Conservation (phyloP, 345 rosid genomes). For the Limnanthes douglasii region DNA sequence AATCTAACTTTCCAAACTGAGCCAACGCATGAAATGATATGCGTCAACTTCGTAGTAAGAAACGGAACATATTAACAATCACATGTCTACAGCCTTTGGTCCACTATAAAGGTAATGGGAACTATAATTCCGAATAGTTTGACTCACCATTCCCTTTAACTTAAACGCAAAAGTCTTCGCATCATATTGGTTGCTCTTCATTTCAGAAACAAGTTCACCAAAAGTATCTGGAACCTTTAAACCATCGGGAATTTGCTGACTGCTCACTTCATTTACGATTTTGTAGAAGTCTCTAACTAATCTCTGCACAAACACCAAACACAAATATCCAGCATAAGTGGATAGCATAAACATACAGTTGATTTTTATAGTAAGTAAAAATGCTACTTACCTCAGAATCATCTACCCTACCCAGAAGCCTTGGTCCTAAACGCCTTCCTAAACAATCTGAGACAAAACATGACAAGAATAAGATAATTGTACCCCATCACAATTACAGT, state of each 20-base stretch:
- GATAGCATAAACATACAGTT: slow-evolving; percentile 6
- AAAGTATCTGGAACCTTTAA: slow-evolving; percentile 80
- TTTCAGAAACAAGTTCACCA: slow-evolving; percentile 70
- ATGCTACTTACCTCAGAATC: slow-evolving; percentile 67
- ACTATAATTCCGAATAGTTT: slow-evolving; percentile 2
- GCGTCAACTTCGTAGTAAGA: too few species aligned
- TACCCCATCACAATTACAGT: slow-evolving; percentile 6
- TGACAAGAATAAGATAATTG: too few species aligned
- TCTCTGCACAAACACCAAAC: slow-evolving; percentile 41
- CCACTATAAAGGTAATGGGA: too few species aligned
- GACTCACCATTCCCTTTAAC: slow-evolving; percentile 78
- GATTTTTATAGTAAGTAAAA: background rate
- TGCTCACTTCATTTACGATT: slow-evolving; percentile 72
- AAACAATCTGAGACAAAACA: slow-evolving; percentile 64
- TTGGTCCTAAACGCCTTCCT: slow-evolving; percentile 97
- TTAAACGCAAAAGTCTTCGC: slow-evolving; percentile 72
- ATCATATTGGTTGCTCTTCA: slow-evolving; percentile 79
- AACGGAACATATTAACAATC: too few species aligned
- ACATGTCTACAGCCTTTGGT: too few species aligned
- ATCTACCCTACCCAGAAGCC: slow-evolving; percentile 80
- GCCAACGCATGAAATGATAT: too few species aligned
- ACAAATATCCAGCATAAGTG: slow-evolving; percentile 9
- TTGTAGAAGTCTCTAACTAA: slow-evolving; percentile 74
- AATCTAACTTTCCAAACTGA: too few species aligned
- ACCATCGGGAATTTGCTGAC: slow-evolving; percentile 71